These are phyloP conservation scores for Solanum sitiens DNA, from an alignment of 257 asterid genomes.

Conservation along the genomic window DNA sequence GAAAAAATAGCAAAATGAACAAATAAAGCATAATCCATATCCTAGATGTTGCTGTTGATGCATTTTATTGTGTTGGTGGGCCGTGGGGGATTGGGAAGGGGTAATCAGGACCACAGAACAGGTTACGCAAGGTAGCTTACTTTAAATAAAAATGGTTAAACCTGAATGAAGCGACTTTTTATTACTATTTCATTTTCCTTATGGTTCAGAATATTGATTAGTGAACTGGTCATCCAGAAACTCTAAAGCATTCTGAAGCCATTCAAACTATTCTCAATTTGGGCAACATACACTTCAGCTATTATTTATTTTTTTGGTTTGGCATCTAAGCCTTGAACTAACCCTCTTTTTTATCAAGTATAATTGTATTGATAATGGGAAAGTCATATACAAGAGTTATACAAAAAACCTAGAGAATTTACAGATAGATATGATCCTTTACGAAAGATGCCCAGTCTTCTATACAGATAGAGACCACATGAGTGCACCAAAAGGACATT, in stretches of 20 bases:
- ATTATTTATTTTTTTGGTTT: neutral
- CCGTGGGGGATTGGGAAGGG: neutral
- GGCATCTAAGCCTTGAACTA: neutral
- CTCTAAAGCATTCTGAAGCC: neutral
- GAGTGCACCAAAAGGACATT: neutral
- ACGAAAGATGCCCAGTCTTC: neutral
- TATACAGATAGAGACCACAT: neutral
- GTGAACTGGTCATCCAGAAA: neutral
- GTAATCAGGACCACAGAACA: neutral
- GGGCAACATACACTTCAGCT: neutral
- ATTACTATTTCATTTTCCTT: neutral
- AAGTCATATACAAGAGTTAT: neutral
- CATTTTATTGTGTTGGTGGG: neutral
- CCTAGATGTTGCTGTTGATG: neutral
- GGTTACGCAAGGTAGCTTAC: neutral
- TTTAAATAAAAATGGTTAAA: neutral
- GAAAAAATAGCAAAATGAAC: neutral
- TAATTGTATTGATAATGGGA: neutral
- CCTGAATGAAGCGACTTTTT: neutral
- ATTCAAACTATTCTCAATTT: neutral
- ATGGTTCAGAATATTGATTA: neutral
- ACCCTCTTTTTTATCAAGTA: neutral
- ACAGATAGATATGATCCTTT: neutral
- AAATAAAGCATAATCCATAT: neutral
- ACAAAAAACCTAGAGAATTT: neutral